A percentile compares a stretch with the other conserved stretches of the same genome.
These are phyloP conservation scores for Astragalus membranaceus DNA, from an alignment of 306 rosid genomes.

Conservation along the genomic window DNA sequence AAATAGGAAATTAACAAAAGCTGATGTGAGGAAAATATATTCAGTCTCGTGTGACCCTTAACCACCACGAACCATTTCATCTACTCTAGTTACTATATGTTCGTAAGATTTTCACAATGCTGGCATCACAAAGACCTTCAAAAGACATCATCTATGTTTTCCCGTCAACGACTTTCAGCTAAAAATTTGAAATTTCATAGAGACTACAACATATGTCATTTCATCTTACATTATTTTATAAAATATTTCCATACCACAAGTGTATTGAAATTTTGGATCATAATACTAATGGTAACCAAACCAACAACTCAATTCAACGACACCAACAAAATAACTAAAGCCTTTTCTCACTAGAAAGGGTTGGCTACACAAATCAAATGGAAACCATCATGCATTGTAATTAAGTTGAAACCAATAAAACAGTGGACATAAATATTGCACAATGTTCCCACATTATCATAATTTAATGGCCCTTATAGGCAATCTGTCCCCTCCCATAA, in stretches of 20 bases:
- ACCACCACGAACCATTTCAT: not conserved
- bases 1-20: conserved; percentile 2
- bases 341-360: not conserved
- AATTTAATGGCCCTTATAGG: not conserved
- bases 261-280: not conserved
- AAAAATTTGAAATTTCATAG: not conserved
- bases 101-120: not conserved
- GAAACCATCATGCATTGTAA: not conserved
- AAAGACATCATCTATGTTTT: not conserved
- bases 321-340: not conserved
- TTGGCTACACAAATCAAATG: not conserved
- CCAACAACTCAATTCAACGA: not conserved
- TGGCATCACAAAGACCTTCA: conserved; percentile 4
- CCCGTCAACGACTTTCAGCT: not conserved
- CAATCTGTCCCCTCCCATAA: not conserved
- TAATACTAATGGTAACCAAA: not conserved
- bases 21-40: not conserved
- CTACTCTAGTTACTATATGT: not conserved
- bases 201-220: not conserved
- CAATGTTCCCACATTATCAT: not conserved
- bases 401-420: not conserved
- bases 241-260: not conserved
- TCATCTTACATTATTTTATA: not conserved
- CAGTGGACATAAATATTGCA: not conserved
- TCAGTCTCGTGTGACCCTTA: not conserved